Percentiles rank a stretch among this genome's conserved stretches.
Evolutionary conservation across 2,329 filamentous ascomycete genomes (phyloP).

Genomic region (Colletotrichum trifolii): DNA sequence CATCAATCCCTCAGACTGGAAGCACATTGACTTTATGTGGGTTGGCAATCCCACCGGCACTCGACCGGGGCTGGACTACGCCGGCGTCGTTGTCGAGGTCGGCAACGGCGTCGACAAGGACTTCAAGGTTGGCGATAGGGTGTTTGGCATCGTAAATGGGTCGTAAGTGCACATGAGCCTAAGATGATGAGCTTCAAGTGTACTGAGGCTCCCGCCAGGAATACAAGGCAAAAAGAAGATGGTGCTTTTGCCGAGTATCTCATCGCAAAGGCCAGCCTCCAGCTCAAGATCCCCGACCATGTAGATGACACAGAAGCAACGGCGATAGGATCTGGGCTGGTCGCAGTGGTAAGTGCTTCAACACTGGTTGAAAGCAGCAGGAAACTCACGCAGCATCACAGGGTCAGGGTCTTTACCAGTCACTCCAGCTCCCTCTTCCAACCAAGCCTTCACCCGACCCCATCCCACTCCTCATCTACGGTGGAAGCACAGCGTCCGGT

Average conservation of each 20-base stretch:
- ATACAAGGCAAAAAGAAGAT: slow-evolving; percentile 50
- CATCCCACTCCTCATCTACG: slow-evolving; percentile 56
- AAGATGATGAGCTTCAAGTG: background rate
- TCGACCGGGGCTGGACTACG: slow-evolving; percentile 56
- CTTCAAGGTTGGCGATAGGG: slow-evolving; percentile 59
- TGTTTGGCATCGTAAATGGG: slow-evolving; percentile 55
- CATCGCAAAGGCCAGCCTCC: slow-evolving; percentile 51
- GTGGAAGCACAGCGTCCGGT: slow-evolving; percentile 66
- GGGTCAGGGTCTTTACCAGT: slow-evolving; percentile 60
- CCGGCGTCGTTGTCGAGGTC: slow-evolving; percentile 58
- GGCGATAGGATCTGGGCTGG: slow-evolving; percentile 52
- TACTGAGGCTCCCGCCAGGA: slow-evolving; percentile 38
- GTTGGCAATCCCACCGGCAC: slow-evolving; percentile 35
- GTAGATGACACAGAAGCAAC: slow-evolving; percentile 60
- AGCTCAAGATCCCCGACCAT: slow-evolving; percentile 56
- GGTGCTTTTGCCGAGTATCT: slow-evolving; percentile 56
- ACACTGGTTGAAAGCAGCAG: background rate
- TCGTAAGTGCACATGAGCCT: slow-evolving; percentile 25
- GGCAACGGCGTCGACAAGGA: slow-evolving; percentile 54
- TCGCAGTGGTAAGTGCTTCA: slow-evolving; percentile 47
- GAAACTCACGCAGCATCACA: slow-evolving; percentile 29
- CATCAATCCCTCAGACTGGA: slow-evolving; percentile 51
- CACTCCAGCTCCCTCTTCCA: slow-evolving; percentile 59
- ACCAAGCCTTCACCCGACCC: slow-evolving; percentile 48
- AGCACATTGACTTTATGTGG: slow-evolving; percentile 41